phyloP scores from a whole-genome alignment of 371 early-diverging fungal genomes.

The Saksenaea vasiformis region DNA sequence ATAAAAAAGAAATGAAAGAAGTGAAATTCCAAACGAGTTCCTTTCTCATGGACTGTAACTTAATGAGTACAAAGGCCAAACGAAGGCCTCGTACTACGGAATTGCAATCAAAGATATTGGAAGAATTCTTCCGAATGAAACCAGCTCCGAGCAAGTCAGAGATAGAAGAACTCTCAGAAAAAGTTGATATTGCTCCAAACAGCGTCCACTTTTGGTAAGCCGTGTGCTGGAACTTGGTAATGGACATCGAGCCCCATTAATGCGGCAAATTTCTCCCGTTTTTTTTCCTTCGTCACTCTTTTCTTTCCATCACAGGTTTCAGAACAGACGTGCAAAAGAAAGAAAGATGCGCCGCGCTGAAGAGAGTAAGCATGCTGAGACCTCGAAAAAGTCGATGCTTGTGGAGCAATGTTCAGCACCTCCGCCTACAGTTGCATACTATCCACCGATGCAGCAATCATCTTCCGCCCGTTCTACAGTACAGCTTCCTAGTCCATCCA shows the following conservation, averaged over 20 bases:
- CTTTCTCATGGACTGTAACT: not conserved
- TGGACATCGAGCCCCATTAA: not conserved
- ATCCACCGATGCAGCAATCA: not conserved
- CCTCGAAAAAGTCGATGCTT: not conserved
- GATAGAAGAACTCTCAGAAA: conserved; percentile 18
- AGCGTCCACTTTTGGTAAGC: conserved; percentile 39
- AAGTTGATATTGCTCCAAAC: conserved; percentile 20
- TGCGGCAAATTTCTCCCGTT: not conserved
- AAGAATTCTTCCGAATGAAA: conserved; percentile 14
- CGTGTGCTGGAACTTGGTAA: no score
- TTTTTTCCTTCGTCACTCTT: not conserved
- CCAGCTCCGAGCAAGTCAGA: conserved; percentile 23
- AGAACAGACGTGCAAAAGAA: conserved; percentile 33
- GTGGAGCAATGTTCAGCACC: conserved; percentile 16
- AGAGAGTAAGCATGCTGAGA: not conserved
- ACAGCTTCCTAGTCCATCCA: not conserved
- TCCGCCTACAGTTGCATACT: not conserved
- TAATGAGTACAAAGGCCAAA: conserved; percentile 9
- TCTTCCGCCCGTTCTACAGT: not conserved
- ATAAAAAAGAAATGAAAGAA: not conserved
- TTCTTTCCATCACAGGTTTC: conserved; percentile 21
- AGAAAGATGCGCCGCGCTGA: conserved; percentile 10
- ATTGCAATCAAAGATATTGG: conserved; percentile 2
- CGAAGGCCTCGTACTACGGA: conserved; percentile 16
- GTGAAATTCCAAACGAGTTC: not conserved